Conservation (phyloP, 805 yeast genomes). For the Saccharomycopsis capsularis region DNA sequence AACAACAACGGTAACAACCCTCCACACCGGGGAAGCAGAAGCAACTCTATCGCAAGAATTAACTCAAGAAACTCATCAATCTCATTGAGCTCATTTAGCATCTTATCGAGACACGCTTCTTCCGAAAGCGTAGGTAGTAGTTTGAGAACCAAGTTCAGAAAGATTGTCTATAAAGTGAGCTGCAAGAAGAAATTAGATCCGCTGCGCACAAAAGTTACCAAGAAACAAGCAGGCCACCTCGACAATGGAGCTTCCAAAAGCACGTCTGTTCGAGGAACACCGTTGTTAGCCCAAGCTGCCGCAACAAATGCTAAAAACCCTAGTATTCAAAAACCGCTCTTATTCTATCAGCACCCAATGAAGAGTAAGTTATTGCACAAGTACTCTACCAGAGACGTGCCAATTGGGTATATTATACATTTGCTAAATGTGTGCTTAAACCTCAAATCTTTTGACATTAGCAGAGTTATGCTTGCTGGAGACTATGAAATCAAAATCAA, state of each 20-base stretch:
- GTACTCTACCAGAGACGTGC: constrained; percentile 70
- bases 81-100: not conserved
- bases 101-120: constrained; percentile 62
- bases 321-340: not conserved
- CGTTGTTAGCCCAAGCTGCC: not conserved
- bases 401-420: constrained; percentile 70
- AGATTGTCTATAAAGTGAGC: not conserved
- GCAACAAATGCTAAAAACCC: not conserved
- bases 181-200: not conserved
- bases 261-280: not conserved
- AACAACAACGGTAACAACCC: not conserved
- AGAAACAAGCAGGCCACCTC: too few species aligned
- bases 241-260: not conserved
- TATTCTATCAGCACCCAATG: constrained; percentile 43
- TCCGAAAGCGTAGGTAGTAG: constrained; percentile 47
- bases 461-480: constrained; percentile 51
- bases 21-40: not conserved
- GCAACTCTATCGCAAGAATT: constrained; percentile 12
- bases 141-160: constrained; percentile 5
- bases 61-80: constrained; percentile 10
- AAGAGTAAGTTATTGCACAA: constrained; percentile 54
- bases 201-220: too few species aligned
- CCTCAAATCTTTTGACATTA: constrained; percentile 48
- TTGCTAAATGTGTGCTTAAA: constrained; percentile 62
- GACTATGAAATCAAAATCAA: constrained; percentile 51